phyloP scores from a whole-genome alignment of 2,329 filamentous ascomycete genomes.

The Scedosporium aurantiacum region DNA sequence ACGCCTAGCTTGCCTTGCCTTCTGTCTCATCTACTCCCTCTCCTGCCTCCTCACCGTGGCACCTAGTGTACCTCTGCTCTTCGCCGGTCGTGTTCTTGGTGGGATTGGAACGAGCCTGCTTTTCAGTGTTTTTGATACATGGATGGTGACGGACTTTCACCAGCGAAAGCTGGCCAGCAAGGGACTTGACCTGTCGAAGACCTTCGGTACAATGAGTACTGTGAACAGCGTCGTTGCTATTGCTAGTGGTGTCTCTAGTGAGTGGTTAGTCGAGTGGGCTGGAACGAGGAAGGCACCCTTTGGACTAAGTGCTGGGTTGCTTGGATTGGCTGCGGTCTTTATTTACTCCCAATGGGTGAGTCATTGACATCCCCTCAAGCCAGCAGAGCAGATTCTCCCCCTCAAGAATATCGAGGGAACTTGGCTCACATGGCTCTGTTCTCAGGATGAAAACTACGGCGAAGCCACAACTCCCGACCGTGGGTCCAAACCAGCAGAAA shows the following conservation, averaged over 20 bases:
- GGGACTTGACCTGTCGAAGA: constrained; percentile 31
- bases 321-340: constrained; percentile 28
- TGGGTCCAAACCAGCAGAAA: constrained; percentile 8
- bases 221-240: constrained; percentile 46
- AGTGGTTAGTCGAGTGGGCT: constrained; percentile 33
- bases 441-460: constrained; percentile 39
- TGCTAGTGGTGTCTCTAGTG: constrained; percentile 34
- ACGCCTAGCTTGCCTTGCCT: constrained; percentile 39
- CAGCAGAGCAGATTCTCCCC: background rate
- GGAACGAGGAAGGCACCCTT: constrained; percentile 42
- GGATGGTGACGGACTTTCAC: constrained; percentile 47
- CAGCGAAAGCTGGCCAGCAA: constrained; percentile 26
- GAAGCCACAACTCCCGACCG: constrained; percentile 4
- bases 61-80: constrained; percentile 27
- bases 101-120: constrained; percentile 45
- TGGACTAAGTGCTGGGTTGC: constrained; percentile 23
- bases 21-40: constrained; percentile 40
- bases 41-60: constrained; percentile 32
- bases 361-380: background rate
- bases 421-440: background rate
- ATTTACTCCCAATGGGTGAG: constrained; percentile 36
- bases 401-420: background rate
- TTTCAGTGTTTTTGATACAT: constrained; percentile 49
- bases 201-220: constrained; percentile 40
- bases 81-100: constrained; percentile 40